Evolutionary conservation across 2,329 filamentous ascomycete genomes (phyloP).

Genomic region (Colletotrichum siamense): DNA sequence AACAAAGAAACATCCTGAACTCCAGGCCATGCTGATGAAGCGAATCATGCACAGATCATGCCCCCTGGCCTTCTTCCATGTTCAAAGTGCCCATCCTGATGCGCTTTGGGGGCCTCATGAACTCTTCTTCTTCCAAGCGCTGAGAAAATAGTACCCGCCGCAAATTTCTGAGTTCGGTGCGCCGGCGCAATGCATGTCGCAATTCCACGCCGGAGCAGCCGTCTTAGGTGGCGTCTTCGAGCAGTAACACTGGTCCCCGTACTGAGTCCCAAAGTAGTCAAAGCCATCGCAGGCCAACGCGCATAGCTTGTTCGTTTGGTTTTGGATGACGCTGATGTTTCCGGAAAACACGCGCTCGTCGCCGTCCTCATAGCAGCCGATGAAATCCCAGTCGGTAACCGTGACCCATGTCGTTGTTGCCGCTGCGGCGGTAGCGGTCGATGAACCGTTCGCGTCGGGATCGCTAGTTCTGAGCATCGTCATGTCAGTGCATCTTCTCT

Average conservation of each 20-base stretch:
- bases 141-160: slow-evolving; percentile 3
- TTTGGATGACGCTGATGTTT: not conserved
- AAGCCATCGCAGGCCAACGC: not conserved
- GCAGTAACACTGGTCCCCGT: slow-evolving; percentile 1
- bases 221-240: not conserved
- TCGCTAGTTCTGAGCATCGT: not conserved
- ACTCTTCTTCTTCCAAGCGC: slow-evolving; percentile 7
- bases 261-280: slow-evolving; percentile 7
- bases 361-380: not conserved
- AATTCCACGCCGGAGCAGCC: not conserved
- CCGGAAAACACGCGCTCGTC: slow-evolving; percentile 2
- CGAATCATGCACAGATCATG: not conserved
- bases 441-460: not conserved
- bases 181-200: slow-evolving; percentile 8
- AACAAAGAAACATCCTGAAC: not conserved
- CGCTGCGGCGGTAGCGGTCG: not conserved
- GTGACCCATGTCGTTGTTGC: slow-evolving; percentile 2
- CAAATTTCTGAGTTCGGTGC: slow-evolving; percentile 7
- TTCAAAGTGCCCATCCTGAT: not conserved
- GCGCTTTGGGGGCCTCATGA: not conserved
- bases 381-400: not conserved
- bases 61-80: not conserved
- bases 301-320: not conserved
- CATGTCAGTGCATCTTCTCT: not conserved
- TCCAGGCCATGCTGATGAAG: not conserved